Conservation (phyloP, 495 filamentous ascomycete species). For the Jackrogersella multiformis region DNA sequence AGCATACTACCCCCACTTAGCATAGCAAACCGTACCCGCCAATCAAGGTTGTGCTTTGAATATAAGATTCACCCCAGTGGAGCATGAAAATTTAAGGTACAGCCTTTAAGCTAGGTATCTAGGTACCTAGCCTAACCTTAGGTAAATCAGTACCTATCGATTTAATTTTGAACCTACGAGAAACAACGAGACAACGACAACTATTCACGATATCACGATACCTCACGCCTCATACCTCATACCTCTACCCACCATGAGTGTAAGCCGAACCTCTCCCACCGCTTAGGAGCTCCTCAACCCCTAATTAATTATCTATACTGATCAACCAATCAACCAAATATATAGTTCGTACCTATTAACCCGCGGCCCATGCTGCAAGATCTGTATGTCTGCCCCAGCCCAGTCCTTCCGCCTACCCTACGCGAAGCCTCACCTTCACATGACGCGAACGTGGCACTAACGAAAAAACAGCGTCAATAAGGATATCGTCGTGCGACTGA, state of each 20-base stretch:
- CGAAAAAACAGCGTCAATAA: constrained; percentile 74
- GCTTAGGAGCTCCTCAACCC: not conserved
- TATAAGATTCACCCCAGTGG: constrained; percentile 22
- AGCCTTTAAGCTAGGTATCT: constrained; percentile 2
- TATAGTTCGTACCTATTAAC: constrained; percentile 84
- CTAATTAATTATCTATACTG: not conserved
- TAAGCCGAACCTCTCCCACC: constrained; percentile 10
- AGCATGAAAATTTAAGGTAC: constrained; percentile 28
- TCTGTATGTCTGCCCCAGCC: constrained; percentile 68
- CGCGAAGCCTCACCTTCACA: not conserved
- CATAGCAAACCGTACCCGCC: not conserved
- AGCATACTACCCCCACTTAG: too few species aligned
- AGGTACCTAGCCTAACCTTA: too few species aligned
- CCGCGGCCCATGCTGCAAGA: constrained; percentile 89
- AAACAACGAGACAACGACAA: constrained; percentile 21
- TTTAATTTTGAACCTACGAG: not conserved
- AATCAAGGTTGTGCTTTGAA: constrained; percentile 16
- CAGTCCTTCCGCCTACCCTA: not conserved
- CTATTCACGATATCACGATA: constrained; percentile 22
- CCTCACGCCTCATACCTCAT: not conserved
- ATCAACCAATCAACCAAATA: constrained; percentile 11
- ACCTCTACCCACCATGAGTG: constrained; percentile 43
- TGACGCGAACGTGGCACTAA: constrained; percentile 17
- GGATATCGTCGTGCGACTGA: constrained; percentile 88
- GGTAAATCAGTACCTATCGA: too few species aligned